Evolutionary conservation across 2,329 filamentous ascomycete species (phyloP).

Genomic region (Aurifilum marmelostoma): DNA sequence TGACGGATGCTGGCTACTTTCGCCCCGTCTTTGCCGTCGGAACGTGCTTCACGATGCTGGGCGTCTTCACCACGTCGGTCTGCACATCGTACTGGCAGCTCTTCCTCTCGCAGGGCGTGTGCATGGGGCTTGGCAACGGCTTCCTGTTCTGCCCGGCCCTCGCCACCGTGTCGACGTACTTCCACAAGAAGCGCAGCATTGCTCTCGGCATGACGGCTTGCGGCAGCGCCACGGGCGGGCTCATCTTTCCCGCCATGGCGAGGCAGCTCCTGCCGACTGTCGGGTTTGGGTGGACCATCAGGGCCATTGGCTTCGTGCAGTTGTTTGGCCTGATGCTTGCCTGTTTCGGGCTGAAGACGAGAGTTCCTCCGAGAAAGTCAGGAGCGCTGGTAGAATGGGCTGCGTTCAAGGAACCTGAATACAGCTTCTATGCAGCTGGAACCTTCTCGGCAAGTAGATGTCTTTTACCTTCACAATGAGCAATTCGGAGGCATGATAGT

Average conservation of each 20-base stretch:
- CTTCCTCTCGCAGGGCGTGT: slow-evolving; percentile 58
- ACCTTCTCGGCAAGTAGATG: slow-evolving; percentile 51
- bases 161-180: slow-evolving; percentile 69
- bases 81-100: slow-evolving; percentile 58
- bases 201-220: slow-evolving; percentile 65
- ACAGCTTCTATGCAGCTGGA: slow-evolving; percentile 54
- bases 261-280: slow-evolving; percentile 57
- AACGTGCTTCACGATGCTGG: slow-evolving; percentile 46
- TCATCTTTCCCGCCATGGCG: slow-evolving; percentile 62
- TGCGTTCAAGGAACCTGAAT: slow-evolving; percentile 61
- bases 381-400: slow-evolving; percentile 58
- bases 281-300: slow-evolving; percentile 62
- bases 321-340: slow-evolving; percentile 48
- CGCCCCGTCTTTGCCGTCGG: slow-evolving; percentile 47
- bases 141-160: slow-evolving; percentile 67
- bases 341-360: slow-evolving; percentile 46
- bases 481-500: neutral
- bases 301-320: slow-evolving; percentile 65
- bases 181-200: slow-evolving; percentile 57
- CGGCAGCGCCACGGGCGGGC: slow-evolving; percentile 62
- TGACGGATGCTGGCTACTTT: slow-evolving; percentile 59
- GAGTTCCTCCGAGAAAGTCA: slow-evolving; percentile 51
- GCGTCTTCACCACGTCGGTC: slow-evolving; percentile 51
- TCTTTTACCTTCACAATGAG: neutral
- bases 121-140: slow-evolving; percentile 61